Evolutionary conservation across 2,329 filamentous ascomycete genomes (phyloP), one percentile per base, ranked within the genome.

Genomic region (Verticillium longisporum): DNA sequence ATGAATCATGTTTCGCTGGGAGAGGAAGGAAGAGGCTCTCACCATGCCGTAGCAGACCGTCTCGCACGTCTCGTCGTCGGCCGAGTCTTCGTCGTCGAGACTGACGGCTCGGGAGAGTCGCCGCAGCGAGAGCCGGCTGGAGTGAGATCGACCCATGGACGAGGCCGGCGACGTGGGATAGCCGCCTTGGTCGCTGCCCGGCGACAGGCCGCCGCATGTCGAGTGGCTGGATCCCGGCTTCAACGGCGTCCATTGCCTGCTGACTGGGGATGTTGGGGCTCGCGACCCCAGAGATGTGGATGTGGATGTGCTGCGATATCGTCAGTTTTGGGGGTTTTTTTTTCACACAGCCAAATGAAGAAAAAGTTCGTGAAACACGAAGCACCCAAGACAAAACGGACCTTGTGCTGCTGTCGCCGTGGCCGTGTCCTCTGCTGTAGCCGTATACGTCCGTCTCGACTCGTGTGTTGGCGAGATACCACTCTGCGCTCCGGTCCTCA

Each of bases 21-120:
- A 26, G 26, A 26, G 26, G 26, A 3, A 26, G 26, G 3, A 21
- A 6, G n/a, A 18, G 15, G 33, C 2, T 61, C 66, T 41, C 54
- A 70, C 69, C 69, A 69, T 70, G 6, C 69, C 69, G 37, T 70
- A 70, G 62, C 69, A 70, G 54, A 70, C 62, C 6, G 26, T 33
- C 32, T 56, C 34, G n/a, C 55, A 21, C 13, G 14, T n/a, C 13
- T 57, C 56, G 36, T 38, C 56, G 36, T 37, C 56, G 18, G 36
- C 26, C 54, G 54, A 32, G 54, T 55, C 54, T 18, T 55, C 54
- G 5, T 34, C 54, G 13, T 50, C 45, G n/a, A 50, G 45, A 11
- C 45, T 50, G n/a, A 50, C 21, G 45, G 45, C 45, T 6, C 45
- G 45, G 0, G 45, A 26, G 45, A 21, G 45, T 18, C 45, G 45